A percentile compares a stretch with the other conserved stretches of the same genome.
Evolutionary conservation across 768 basidiomycete genomes (phyloP).

Genomic region (Lactarius sp.): DNA sequence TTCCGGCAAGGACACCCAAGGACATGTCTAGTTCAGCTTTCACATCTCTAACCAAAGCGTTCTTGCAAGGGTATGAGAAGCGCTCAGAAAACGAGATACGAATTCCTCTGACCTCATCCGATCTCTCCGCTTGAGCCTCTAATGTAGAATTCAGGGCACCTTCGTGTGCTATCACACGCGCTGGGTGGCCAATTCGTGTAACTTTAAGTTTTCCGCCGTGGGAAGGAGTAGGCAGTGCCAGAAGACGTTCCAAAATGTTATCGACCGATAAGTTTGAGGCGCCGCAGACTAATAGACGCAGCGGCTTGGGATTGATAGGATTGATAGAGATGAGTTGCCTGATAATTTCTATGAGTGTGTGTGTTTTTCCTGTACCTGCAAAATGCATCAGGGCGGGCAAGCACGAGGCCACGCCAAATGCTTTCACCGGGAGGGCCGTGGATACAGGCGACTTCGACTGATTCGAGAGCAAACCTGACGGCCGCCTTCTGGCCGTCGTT

Average conservation of each 20-base stretch:
- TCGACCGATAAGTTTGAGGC: constrained; percentile 95
- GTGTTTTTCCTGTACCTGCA: constrained; percentile 88
- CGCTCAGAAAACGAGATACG: not conserved
- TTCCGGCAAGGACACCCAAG: constrained; percentile 60
- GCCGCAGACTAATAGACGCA: constrained; percentile 80
- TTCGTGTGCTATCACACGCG: constrained; percentile 76
- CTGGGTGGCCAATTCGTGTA: constrained; percentile 94
- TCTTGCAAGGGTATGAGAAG: constrained; percentile 37
- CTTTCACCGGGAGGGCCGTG: constrained; percentile 92
- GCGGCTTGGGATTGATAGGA: constrained; percentile 44
- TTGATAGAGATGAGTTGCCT: constrained; percentile 64
- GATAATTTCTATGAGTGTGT: constrained; percentile 91
- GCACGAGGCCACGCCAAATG: not conserved
- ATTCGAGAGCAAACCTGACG: constrained; percentile 74
- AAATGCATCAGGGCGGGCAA: not conserved
- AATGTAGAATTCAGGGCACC: constrained; percentile 62
- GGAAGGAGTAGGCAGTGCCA: constrained; percentile 50
- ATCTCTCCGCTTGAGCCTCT: constrained; percentile 66
- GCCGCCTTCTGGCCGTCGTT: constrained; percentile 85
- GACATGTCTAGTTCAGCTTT: constrained; percentile 77
- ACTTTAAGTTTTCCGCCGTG: constrained; percentile 53
- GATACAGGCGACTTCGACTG: constrained; percentile 82
- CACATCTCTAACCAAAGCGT: constrained; percentile 80
- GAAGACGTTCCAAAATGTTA: constrained; percentile 86
- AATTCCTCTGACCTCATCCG: constrained; percentile 52